Evolutionary conservation across 2,329 filamentous ascomycete genomes (phyloP).

Genomic region (Chrysosporium keratinophilum): DNA sequence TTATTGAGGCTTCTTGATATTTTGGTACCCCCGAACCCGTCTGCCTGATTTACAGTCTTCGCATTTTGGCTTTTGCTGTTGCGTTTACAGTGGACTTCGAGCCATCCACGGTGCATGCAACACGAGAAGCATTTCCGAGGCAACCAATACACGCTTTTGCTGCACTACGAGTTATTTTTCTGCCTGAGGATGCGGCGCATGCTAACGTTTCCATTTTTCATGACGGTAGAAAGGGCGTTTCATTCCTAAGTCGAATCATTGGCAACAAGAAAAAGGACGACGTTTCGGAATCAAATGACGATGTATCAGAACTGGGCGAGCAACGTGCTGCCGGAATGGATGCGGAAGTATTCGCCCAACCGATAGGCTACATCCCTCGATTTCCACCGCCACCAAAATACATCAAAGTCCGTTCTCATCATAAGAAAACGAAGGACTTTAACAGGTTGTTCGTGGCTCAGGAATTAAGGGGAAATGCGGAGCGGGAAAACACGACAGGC

Average conservation of each 20-base stretch:
- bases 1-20: constrained; percentile 15
- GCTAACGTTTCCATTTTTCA: constrained; percentile 9
- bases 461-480: constrained; percentile 59
- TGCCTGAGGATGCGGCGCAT: neutral
- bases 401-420: constrained; percentile 69
- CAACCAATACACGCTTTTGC: too few species aligned
- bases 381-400: constrained; percentile 85
- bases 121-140: too few species aligned
- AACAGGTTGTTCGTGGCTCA: constrained; percentile 85
- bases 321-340: constrained; percentile 70
- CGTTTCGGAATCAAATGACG: constrained; percentile 40
- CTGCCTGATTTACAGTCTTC: neutral
- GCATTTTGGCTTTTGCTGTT: neutral
- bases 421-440: constrained; percentile 74
- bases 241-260: constrained; percentile 80
- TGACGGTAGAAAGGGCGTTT: constrained; percentile 64
- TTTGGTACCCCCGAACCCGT: neutral
- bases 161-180: neutral
- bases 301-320: constrained; percentile 60
- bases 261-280: constrained; percentile 61
- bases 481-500: constrained; percentile 16
- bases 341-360: constrained; percentile 69
- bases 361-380: constrained; percentile 71
- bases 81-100: neutral
- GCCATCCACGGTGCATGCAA: too few species aligned